phyloP scores from a whole-genome alignment of 139 green algal genomes.

The Coelastrella sp. region DNA sequence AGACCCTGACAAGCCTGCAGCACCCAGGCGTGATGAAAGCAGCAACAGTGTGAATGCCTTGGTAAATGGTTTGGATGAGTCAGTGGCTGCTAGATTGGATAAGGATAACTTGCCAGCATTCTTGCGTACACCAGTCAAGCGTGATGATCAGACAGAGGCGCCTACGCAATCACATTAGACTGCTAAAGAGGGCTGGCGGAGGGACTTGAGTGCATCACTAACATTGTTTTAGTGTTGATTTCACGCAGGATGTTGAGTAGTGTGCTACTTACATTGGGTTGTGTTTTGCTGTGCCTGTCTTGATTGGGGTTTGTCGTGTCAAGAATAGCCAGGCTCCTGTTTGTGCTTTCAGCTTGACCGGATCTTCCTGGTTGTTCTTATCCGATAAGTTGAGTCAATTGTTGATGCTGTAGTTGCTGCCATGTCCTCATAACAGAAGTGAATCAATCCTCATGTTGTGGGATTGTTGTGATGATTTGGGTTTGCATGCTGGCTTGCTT shows the following conservation, averaged over 20 bases:
- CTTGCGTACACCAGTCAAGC: not conserved
- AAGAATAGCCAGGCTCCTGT: too few relatives aligned
- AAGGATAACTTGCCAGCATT: constrained; percentile 22
- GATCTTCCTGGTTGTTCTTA: too few relatives aligned
- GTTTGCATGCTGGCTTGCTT: too few relatives aligned
- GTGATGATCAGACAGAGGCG: constrained; percentile 14
- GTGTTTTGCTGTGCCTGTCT: too few relatives aligned
- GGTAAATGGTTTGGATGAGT: constrained; percentile 26
- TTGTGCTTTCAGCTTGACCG: too few relatives aligned
- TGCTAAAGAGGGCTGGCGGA: not conserved
- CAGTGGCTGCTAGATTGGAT: constrained; percentile 7
- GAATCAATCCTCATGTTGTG: too few relatives aligned
- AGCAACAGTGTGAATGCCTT: not conserved
- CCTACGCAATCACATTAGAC: constrained; percentile 23
- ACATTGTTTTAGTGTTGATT: not conserved
- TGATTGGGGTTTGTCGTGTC: too few relatives aligned
- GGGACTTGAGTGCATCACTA: not conserved
- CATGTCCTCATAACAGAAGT: too few relatives aligned
- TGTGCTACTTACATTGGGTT: too few relatives aligned
- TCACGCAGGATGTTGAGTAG: not conserved
- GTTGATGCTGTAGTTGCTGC: too few relatives aligned
- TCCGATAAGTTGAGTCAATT: too few relatives aligned
- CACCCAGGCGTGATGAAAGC: not conserved
- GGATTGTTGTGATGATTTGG: too few relatives aligned
- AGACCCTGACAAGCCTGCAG: not conserved